Evolutionary conservation across 78 protist genomes (phyloP), one percentile per base, ranked within the genome.

Genomic region (Dictyostelium firmibasis): DNA sequence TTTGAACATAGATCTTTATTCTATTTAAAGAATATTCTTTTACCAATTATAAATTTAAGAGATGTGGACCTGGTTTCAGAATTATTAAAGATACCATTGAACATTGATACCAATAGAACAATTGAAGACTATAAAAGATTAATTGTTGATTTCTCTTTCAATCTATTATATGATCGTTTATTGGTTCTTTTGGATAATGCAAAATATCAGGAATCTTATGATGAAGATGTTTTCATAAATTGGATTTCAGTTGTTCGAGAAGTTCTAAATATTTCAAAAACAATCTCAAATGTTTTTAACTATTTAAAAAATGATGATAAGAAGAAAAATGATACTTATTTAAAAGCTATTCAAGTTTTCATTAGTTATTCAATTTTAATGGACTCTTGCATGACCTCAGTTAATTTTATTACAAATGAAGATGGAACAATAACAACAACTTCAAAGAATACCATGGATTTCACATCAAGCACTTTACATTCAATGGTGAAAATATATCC

Each of bases 171-270:
- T 33, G 18, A 31, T 33, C 35, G 79, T 29, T 16, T 72, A 5
- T 5, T 14, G 7, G 33, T 6, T 10, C 43, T 72, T 33, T 72
- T 72, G 6, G 44, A 72, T 33, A 2, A 33, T 29, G 36, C 31
- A 0, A 72, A 72, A 33, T 16, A 5, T 6, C 13, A 72, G 3
- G 25, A 29, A 2, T 33, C 20, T 16, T 72, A 33, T 43, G 10
- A 20, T 16, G 33, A 27, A 41, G 79, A 84, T 0, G 9, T 43
- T 3, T 64, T 47, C 29, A 3, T 75, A 14, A 84, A 84, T 27
- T 84, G 91, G 91, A 64, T 72, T 25, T 67, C 36, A n/a, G 91
- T 84, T 16, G 77, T 84, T 13, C 25, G 91, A 27, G 91, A 84
- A 44, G 75, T 84, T 14, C 31, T 84, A 18, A 84, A 84, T 13